Evolutionary conservation across 2,329 filamentous ascomycete species (phyloP).

Genomic region (Calonectria multiphialidica): DNA sequence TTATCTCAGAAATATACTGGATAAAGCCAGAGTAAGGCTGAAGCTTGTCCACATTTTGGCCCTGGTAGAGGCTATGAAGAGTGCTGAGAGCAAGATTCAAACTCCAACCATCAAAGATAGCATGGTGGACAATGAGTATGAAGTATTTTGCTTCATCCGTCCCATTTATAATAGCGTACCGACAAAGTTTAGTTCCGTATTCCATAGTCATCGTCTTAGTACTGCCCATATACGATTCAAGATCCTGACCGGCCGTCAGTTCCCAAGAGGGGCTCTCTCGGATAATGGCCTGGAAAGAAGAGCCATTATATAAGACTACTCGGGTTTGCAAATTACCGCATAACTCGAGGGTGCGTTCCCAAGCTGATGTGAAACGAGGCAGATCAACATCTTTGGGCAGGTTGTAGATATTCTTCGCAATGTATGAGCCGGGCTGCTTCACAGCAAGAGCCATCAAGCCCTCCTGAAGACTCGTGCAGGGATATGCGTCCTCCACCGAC

Average conservation of each 20-base stretch:
- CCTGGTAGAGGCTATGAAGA: neutral
- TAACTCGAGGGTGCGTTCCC: neutral
- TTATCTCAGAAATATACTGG: neutral
- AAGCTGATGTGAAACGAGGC: neutral
- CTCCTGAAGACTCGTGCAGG: constrained; percentile 3
- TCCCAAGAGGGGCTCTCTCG: neutral
- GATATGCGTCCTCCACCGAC: neutral
- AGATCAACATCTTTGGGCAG: neutral
- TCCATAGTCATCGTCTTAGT: neutral
- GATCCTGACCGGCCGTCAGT: neutral
- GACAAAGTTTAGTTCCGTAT: neutral
- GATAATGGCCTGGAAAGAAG: neutral
- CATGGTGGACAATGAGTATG: neutral
- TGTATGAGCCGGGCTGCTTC: neutral
- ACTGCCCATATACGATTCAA: neutral
- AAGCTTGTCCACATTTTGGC: neutral
- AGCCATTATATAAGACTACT: neutral
- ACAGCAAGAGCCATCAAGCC: constrained; percentile 2
- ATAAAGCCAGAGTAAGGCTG: neutral
- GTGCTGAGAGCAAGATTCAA: neutral
- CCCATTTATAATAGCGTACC: neutral
- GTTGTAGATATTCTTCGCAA: constrained; percentile 1
- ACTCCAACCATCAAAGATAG: constrained; percentile 1
- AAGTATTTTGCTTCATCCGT: neutral
- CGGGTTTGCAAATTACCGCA: neutral